Percentiles rank a stretch among this genome's conserved stretches.
phyloP scores from a whole-genome alignment of 2,329 filamentous ascomycete genomes.

The Curvularia sp. region DNA sequence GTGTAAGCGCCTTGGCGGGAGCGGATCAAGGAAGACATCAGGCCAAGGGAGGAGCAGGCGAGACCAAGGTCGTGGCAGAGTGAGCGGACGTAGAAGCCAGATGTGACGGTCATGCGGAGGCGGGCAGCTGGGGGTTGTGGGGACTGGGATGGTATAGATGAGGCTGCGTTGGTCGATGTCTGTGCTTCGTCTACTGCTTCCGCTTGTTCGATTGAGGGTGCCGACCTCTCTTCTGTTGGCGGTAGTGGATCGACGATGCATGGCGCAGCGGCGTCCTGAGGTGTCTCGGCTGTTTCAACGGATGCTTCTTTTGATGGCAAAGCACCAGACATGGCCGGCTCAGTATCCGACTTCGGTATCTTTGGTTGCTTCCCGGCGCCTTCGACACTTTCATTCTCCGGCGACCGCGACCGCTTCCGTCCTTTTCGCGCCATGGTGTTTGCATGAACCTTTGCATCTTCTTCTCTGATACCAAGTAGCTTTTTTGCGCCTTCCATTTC shows the following conservation, averaged over 20 bases:
- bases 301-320: constrained; percentile 29
- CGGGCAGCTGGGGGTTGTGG: constrained; percentile 70
- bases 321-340: constrained; percentile 46
- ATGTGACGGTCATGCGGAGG: constrained; percentile 90
- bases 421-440: constrained; percentile 38
- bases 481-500: constrained; percentile 81
- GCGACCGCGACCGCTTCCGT: constrained; percentile 33
- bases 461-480: constrained; percentile 55
- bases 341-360: constrained; percentile 37
- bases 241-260: neutral
- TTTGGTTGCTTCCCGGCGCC: constrained; percentile 32
- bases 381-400: constrained; percentile 19
- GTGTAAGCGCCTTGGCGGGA: constrained; percentile 82
- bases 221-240: constrained; percentile 5
- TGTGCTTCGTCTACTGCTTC: neutral
- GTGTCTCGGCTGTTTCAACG: neutral
- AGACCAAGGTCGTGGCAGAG: constrained; percentile 90
- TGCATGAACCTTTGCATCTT: constrained; percentile 30
- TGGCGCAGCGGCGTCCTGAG: neutral
- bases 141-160: constrained; percentile 1
- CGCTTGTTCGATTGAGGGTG: neutral
- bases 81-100: constrained; percentile 95
- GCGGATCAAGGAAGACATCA: constrained; percentile 86
- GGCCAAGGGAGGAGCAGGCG: constrained; percentile 78
- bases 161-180: neutral